Conservation (phyloP, 441 rosid species). For the Metrosideros polymorpha region DNA sequence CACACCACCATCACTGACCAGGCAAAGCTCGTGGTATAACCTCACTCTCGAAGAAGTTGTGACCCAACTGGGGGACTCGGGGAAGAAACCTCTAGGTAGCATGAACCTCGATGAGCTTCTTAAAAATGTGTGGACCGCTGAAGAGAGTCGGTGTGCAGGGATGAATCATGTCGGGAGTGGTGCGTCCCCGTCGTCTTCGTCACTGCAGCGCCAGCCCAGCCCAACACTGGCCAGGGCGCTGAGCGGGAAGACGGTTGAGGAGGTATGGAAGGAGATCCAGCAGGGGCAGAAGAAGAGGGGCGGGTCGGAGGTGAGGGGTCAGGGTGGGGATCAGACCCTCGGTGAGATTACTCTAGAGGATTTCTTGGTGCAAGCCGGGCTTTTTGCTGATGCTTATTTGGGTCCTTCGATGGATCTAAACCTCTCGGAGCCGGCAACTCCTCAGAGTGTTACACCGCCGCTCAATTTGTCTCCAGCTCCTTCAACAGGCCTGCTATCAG, state of each 20-base stretch:
- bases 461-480: slow-evolving; percentile 17
- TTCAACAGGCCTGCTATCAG: slow-evolving; percentile 11
- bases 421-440: not conserved
- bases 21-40: slow-evolving; percentile 25
- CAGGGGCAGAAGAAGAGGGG: slow-evolving; percentile 21
- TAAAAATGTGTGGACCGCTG: slow-evolving; percentile 28
- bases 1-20: slow-evolving; percentile 9
- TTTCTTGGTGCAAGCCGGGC: slow-evolving; percentile 57
- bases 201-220: slow-evolving; percentile 23
- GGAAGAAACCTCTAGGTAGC: slow-evolving; percentile 25
- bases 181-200: not conserved
- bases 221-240: slow-evolving; percentile 19
- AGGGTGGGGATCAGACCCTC: slow-evolving; percentile 8
- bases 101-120: slow-evolving; percentile 37
- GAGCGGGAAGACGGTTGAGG: slow-evolving; percentile 29
- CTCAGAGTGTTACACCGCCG: slow-evolving; percentile 4
- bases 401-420: slow-evolving; percentile 27
- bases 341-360: slow-evolving; percentile 48
- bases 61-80: slow-evolving; percentile 17
- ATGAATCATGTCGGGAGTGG: not conserved
- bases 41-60: slow-evolving; percentile 28
- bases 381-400: slow-evolving; percentile 17
- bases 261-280: slow-evolving; percentile 36
- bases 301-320: slow-evolving; percentile 11
- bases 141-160: slow-evolving; percentile 17